Evolutionary conservation across 2,329 filamentous ascomycete genomes (phyloP).

Genomic region (Penicillium digitatum): DNA sequence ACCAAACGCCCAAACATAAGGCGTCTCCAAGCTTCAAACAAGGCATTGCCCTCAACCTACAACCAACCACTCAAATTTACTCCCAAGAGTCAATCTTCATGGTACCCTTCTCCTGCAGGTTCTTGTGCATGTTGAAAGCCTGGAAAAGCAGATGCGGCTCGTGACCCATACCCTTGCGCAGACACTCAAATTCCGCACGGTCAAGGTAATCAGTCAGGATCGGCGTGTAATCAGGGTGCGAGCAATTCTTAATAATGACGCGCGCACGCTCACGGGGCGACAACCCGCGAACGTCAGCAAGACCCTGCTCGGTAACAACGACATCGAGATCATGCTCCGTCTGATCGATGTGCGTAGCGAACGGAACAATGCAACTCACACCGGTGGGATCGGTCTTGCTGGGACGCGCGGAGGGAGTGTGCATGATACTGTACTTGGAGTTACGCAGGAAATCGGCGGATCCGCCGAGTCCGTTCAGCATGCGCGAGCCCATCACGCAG

Average conservation of each 20-base stretch:
- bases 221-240: conserved; percentile 78
- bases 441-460: conserved; percentile 76
- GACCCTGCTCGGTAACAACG: conserved; percentile 72
- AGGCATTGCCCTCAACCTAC: neutral
- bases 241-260: conserved; percentile 82
- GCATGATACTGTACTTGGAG: conserved; percentile 87
- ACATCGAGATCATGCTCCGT: conserved; percentile 90
- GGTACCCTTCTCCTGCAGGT: conserved; percentile 74
- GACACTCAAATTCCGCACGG: conserved; percentile 78
- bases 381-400: conserved; percentile 78
- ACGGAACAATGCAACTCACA: conserved; percentile 83
- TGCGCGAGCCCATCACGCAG: conserved; percentile 81
- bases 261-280: conserved; percentile 74
- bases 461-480: conserved; percentile 81
- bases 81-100: conserved; percentile 77
- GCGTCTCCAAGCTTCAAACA: neutral
- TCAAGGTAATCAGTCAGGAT: conserved; percentile 80
- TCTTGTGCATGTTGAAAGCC: conserved; percentile 84
- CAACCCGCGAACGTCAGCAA: conserved; percentile 80
- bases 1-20: conserved; percentile 1
- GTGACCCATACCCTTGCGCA: conserved; percentile 83
- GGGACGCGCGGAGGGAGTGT: conserved; percentile 77
- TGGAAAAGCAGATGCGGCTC: conserved; percentile 86
- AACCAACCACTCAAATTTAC: conserved; percentile 16
- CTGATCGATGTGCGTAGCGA: conserved; percentile 89